A percentile compares a stretch with the other conserved stretches of the same genome.
phyloP scores from a whole-genome alignment of 257 asterid genomes.

The Solanum stenotomum region DNA sequence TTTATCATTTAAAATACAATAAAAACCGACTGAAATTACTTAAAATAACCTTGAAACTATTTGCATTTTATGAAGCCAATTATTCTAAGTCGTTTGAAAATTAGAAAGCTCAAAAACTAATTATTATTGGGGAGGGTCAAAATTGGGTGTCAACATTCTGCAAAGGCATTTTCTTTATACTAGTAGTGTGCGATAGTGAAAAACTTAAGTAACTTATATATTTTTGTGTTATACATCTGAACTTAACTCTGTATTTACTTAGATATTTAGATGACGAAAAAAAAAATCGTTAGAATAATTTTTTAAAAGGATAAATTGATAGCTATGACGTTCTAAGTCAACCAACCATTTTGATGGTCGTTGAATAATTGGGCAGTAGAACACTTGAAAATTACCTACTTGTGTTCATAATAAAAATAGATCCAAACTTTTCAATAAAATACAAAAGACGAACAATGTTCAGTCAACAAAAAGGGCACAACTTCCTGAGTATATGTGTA shows the following conservation, averaged over 20 bases:
- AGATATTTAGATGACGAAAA: not conserved
- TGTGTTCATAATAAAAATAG: not conserved
- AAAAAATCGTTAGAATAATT: too few species aligned
- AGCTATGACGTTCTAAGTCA: not conserved
- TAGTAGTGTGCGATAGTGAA: not conserved
- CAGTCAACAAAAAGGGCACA: not conserved
- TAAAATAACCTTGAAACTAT: too few species aligned
- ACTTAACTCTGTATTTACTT: not conserved
- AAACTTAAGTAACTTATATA: not conserved
- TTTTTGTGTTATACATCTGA: not conserved
- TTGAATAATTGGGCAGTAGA: not conserved
- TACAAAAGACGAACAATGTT: not conserved
- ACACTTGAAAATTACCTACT: not conserved
- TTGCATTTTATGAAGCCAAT: too few species aligned
- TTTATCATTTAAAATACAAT: too few species aligned
- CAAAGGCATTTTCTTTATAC: not conserved
- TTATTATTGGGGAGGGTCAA: too few species aligned
- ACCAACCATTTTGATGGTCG: not conserved
- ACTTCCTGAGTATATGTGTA: not conserved
- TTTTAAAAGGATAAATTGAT: not conserved
- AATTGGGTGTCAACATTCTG: too few species aligned
- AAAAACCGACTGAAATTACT: too few species aligned
- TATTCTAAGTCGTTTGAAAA: too few species aligned
- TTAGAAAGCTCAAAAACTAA: too few species aligned
- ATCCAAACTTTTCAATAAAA: not conserved